Evolutionary conservation across 2,329 filamentous ascomycete species (phyloP).

Genomic region (Trichoderma gracile): DNA sequence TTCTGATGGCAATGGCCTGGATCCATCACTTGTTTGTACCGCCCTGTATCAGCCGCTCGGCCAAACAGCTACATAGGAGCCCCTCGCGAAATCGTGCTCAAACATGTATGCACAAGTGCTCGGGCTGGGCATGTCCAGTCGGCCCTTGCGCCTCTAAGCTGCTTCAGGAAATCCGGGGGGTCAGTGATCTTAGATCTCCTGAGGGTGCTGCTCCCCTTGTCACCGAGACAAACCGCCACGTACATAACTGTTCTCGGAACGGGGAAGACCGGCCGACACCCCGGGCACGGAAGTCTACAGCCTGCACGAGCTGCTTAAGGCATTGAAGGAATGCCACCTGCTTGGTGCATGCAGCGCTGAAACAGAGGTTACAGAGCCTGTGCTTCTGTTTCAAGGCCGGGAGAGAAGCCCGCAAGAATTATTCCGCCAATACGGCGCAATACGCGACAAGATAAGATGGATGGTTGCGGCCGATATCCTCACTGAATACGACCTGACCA

Average conservation of each 20-base stretch:
- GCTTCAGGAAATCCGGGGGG: constrained; percentile 38
- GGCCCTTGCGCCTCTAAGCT: constrained; percentile 30
- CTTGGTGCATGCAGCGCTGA: constrained; percentile 16
- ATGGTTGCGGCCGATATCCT: background rate
- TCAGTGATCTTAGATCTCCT: constrained; percentile 40
- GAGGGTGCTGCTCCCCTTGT: constrained; percentile 32
- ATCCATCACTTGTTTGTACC: background rate
- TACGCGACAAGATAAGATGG: background rate
- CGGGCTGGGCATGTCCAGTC: constrained; percentile 10
- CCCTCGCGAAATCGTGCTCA: too few relatives aligned
- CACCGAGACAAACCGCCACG: constrained; percentile 27
- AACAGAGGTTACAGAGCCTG: constrained; percentile 23
- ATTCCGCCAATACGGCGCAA: constrained; percentile 12
- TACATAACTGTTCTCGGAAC: constrained; percentile 33
- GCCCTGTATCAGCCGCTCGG: background rate
- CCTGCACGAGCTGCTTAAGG: background rate
- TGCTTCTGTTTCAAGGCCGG: constrained; percentile 14
- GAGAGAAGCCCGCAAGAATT: constrained; percentile 2
- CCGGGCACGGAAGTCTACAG: constrained; percentile 20
- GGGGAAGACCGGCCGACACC: constrained; percentile 33
- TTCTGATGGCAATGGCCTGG: background rate
- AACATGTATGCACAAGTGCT: background rate
- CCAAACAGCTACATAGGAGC: background rate
- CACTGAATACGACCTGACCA: background rate
- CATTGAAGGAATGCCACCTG: constrained; percentile 9